These are phyloP conservation scores for Euryodendron excelsum DNA, from an alignment of 148 eudicot genomes.

Conservation along the genomic window DNA sequence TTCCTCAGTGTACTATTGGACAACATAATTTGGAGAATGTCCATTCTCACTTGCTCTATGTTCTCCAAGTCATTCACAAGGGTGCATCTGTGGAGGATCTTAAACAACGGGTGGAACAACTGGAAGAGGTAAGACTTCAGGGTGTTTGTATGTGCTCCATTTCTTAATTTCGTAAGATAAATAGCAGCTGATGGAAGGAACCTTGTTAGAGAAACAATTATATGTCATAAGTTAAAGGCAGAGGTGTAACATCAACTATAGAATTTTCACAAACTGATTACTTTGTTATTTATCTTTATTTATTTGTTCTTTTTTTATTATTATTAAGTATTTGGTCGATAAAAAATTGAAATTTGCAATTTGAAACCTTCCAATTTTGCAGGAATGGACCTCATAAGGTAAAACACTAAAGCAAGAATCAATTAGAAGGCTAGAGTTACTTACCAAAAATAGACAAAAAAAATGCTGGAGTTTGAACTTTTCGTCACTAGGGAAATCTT, in stretches of 20 bases:
- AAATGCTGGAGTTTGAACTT: too few relatives aligned
- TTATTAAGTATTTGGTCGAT: too few relatives aligned
- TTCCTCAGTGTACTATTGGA: slow-evolving; percentile 57
- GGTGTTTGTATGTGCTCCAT: background rate
- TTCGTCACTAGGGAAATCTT: too few relatives aligned
- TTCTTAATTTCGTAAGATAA: background rate
- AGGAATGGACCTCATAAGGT: too few relatives aligned
- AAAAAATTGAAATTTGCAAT: too few relatives aligned
- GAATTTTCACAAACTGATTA: background rate
- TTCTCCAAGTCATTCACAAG: slow-evolving; percentile 62
- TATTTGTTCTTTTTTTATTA: background rate
- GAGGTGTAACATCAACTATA: background rate
- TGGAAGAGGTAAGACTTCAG: slow-evolving; percentile 48
- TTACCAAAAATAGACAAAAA: too few relatives aligned
- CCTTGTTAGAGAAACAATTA: too few relatives aligned
- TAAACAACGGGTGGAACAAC: slow-evolving; percentile 48
- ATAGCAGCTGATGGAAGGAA: background rate
- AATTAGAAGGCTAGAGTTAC: too few relatives aligned
- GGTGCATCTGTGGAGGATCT: slow-evolving; percentile 52
- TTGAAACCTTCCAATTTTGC: too few relatives aligned
- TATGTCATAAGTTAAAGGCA: background rate
- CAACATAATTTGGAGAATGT: slow-evolving; percentile 61
- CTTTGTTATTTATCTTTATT: background rate
- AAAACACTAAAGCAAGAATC: too few relatives aligned
- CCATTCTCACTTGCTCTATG: slow-evolving; percentile 53